Evolutionary conservation across 192 early-diverging fungal genomes (phyloP).

Genomic region (Mortierella antarctica): DNA sequence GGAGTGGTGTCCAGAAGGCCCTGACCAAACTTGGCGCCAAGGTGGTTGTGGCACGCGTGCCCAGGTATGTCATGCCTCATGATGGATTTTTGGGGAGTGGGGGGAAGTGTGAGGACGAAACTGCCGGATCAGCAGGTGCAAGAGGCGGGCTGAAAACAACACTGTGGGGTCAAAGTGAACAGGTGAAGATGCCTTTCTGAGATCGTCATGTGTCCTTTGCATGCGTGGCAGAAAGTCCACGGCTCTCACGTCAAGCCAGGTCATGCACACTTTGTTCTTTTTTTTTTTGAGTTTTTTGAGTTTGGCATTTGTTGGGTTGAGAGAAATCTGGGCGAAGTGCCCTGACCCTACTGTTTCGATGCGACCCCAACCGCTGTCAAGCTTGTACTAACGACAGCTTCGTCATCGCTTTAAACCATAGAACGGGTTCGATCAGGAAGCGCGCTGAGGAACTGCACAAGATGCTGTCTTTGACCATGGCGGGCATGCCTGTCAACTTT

Average conservation of each 20-base stretch:
- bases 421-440: constrained; percentile 75
- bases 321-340: no score
- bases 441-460: constrained; percentile 82
- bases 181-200: neutral
- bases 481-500: constrained; percentile 80
- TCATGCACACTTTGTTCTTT: no score
- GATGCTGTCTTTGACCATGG: constrained; percentile 67
- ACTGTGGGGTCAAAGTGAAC: neutral
- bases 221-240: no score
- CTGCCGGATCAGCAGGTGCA: neutral
- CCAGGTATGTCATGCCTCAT: constrained; percentile 48
- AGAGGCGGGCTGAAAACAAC: no score
- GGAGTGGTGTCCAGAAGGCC: constrained; percentile 83
- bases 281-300: no score
- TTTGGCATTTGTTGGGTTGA: no score
- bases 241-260: no score
- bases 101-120: neutral
- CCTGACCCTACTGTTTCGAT: no score
- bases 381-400: neutral
- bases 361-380: neutral
- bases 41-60: constrained; percentile 83
- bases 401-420: constrained; percentile 1
- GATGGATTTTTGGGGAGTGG: constrained; percentile 2
- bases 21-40: constrained; percentile 82
- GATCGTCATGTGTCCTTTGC: no score